Conservation (phyloP, 805 yeast species). For the Cephaloascus fragrans region DNA sequence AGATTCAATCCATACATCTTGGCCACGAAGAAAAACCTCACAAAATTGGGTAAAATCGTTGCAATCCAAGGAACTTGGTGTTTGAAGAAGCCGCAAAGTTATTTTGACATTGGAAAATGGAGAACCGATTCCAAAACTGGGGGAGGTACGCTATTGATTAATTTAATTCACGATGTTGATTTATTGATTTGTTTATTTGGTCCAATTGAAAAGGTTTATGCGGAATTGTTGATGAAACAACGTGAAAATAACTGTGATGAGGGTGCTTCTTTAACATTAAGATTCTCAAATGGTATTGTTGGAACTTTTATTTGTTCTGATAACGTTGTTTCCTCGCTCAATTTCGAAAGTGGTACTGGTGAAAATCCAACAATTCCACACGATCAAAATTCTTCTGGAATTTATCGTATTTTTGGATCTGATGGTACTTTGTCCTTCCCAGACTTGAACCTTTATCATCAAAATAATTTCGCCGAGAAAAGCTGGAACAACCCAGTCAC, state of each 20-base stretch:
- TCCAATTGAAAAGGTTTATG: constrained; percentile 24
- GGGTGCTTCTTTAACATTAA: constrained; percentile 23
- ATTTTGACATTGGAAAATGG: constrained; percentile 23
- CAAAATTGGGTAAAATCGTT: constrained; percentile 18
- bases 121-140: constrained; percentile 16
- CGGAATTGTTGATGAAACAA: constrained; percentile 21
- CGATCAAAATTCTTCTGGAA: constrained; percentile 17
- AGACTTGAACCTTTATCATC: constrained; percentile 23
- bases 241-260: constrained; percentile 24
- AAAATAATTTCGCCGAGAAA: constrained; percentile 6
- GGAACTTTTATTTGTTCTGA: constrained; percentile 29
- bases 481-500: constrained; percentile 17
- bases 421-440: constrained; percentile 27
- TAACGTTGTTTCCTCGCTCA: constrained; percentile 25
- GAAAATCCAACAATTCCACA: constrained; percentile 27
- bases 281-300: constrained; percentile 19
- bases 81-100: constrained; percentile 22
- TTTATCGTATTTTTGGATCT: constrained; percentile 27
- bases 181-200: constrained; percentile 26
- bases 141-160: constrained; percentile 26
- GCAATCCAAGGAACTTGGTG: constrained; percentile 31
- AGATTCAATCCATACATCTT: constrained; percentile 29
- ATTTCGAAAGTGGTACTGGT: constrained; percentile 28
- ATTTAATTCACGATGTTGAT: constrained; percentile 29
- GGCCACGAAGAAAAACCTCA: constrained; percentile 18